Base-by-base conservation (phyloP, 208 protist genomes). In the Acanthamoeba healyi region DNA sequence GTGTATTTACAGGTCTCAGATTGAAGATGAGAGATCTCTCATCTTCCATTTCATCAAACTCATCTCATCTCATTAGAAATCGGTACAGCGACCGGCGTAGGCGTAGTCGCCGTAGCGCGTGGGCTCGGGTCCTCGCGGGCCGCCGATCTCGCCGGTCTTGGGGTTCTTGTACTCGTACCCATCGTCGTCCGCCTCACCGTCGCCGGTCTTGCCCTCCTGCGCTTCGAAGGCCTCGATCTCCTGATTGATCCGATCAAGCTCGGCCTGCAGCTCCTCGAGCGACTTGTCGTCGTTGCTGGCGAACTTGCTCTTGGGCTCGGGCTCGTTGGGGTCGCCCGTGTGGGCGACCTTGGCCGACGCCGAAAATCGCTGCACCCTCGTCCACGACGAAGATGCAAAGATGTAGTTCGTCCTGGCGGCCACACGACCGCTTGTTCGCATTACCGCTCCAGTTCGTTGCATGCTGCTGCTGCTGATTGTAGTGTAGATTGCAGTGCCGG, bases 121-220 rank as follows among this genome's bases (percentile, higher is more conserved):
- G 54, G 82, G 82, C 36, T 90, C 82, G 15, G 82, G 82, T 3
- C 82, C 82, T 19, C 82, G 82, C 15, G 82, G 82, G 10, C 82
- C 82, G 22, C 82, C 82, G 17, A 90, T 90, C 38, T 90, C 82
- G 82, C 82, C 82, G 7, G 82, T 90, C n/a, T n/a, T 70, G 26
- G 82, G 54, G 54, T 90, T 90, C 54, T 70, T 70, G 38, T 70
- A 90, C 58, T 90, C 82, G 6, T 70, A 42, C 12, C 46, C 82
- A 46, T 61, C 81, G 19, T 46, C 32, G 10, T 19, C 32, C 32
- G 24, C 44, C n/a, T n/a, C n/a, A n/a, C n/a, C n/a, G n/a, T n/a
- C n/a, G n/a, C n/a, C n/a, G n/a, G n/a, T n/a, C 19, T 61, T 22
- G 15, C 26, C 58, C 36, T 63, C 54, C 26, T 61, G 34, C 3